phyloP scores from a whole-genome alignment of 1,139 yeast species.

The Pichia sp. region DNA sequence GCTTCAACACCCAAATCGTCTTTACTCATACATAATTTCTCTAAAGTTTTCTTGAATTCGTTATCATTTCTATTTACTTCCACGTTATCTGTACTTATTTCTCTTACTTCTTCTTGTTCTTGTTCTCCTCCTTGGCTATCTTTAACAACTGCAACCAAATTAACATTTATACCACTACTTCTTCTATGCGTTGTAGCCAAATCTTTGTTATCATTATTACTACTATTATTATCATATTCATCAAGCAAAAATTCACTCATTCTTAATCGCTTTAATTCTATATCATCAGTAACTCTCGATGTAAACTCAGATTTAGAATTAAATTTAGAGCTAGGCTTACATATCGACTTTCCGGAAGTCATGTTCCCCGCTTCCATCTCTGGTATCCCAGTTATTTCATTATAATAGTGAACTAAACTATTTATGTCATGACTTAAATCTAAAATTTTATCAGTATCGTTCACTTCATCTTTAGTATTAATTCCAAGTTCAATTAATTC shows the following conservation, averaged over 20 bases:
- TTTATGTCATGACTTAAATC: slow-evolving; percentile 17
- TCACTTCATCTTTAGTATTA: background rate
- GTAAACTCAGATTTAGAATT: background rate
- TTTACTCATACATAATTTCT: slow-evolving; percentile 14
- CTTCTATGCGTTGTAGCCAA: slow-evolving; percentile 15
- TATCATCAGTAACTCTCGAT: background rate
- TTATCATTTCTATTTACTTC: slow-evolving; percentile 13
- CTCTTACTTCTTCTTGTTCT: background rate
- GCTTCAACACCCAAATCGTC: background rate
- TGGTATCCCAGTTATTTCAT: background rate
- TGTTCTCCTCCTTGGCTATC: slow-evolving; percentile 8
- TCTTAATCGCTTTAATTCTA: slow-evolving; percentile 6
- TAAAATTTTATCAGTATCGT: slow-evolving; percentile 10
- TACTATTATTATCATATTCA: background rate
- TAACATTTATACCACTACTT: slow-evolving; percentile 25
- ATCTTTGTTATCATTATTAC: slow-evolving; percentile 6
- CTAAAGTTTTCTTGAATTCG: slow-evolving; percentile 16
- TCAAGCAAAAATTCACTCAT: slow-evolving; percentile 10
- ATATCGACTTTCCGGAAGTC: slow-evolving; percentile 1
- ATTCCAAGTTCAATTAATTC: slow-evolving; percentile 20
- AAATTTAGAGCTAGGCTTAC: background rate
- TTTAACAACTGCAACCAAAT: slow-evolving; percentile 23
- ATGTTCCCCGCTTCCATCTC: background rate
- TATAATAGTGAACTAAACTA: slow-evolving; percentile 5
- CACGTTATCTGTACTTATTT: background rate